These are phyloP conservation scores for Aspergillus diversus DNA, from an alignment of 495 filamentous ascomycete species.

Conservation along the genomic window DNA sequence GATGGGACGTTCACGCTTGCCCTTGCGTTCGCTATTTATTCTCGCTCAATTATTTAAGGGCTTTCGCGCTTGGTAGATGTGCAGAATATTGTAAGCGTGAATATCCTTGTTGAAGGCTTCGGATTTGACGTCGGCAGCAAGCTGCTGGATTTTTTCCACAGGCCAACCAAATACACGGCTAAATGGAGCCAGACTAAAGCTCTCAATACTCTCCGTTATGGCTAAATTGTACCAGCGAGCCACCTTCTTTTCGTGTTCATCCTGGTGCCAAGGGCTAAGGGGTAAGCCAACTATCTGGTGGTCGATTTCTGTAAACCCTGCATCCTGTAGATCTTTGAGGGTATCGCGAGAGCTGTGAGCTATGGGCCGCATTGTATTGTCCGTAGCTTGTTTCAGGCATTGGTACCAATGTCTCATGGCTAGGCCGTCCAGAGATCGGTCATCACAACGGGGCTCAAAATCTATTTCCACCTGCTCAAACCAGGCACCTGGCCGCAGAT, in stretches of 20 bases:
- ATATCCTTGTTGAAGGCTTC: constrained; percentile 72
- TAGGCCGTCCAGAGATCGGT: constrained; percentile 60
- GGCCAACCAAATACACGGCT: constrained; percentile 67
- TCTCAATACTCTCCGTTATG: constrained; percentile 71
- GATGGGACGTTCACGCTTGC: background rate
- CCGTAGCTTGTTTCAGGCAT: constrained; percentile 71
- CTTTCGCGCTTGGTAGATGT: constrained; percentile 53
- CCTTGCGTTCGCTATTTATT: background rate
- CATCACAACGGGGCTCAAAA: constrained; percentile 75
- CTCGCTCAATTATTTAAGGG: constrained; percentile 27
- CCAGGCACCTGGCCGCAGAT: constrained; percentile 80
- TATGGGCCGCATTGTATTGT: constrained; percentile 64
- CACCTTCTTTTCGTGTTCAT: constrained; percentile 68
- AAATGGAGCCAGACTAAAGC: constrained; percentile 74
- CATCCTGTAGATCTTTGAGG: constrained; percentile 61
- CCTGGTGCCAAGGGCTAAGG: constrained; percentile 76
- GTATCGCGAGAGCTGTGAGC: constrained; percentile 65
- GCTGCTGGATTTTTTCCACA: constrained; percentile 63
- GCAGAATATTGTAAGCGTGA: constrained; percentile 75
- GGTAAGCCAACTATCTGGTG: constrained; percentile 74
- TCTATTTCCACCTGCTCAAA: constrained; percentile 96
- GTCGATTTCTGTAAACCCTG: constrained; percentile 84
- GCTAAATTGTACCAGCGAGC: constrained; percentile 87
- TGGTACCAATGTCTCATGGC: constrained; percentile 67
- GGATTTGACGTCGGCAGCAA: constrained; percentile 63